phyloP scores from a whole-genome alignment of 371 early-diverging fungal genomes.

The Batkoa obscura region DNA sequence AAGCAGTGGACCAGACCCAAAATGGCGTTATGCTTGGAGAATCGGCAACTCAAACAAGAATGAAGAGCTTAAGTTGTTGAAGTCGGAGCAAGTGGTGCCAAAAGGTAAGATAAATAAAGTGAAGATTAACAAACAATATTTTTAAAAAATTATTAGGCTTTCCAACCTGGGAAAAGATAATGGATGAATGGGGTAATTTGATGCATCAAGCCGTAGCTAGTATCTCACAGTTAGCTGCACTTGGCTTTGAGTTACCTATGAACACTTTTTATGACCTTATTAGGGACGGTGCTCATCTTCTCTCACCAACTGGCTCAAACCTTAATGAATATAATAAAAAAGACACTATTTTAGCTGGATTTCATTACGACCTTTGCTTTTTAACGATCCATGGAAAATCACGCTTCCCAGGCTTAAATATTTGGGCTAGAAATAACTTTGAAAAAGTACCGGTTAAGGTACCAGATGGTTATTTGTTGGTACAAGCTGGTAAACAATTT shows the following conservation, averaged over 20 bases:
- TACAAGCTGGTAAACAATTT: constrained; percentile 50
- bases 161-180: constrained; percentile 23
- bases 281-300: constrained; percentile 36
- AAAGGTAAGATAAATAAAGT: constrained; percentile 14
- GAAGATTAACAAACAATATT: background rate
- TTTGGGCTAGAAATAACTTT: constrained; percentile 37
- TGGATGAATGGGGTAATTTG: constrained; percentile 40
- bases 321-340: constrained; percentile 29
- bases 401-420: constrained; percentile 45
- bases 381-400: constrained; percentile 53
- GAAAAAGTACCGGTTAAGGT: constrained; percentile 37
- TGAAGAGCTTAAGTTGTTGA: constrained; percentile 33
- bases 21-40: constrained; percentile 47
- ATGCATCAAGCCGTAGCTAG: constrained; percentile 27
- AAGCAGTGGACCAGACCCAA: constrained; percentile 31
- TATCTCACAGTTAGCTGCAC: constrained; percentile 34
- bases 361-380: constrained; percentile 43
- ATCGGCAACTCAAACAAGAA: constrained; percentile 23
- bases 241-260: constrained; percentile 30
- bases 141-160: constrained; percentile 12
- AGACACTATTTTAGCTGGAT: constrained; percentile 40
- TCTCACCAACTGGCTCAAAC: constrained; percentile 48
- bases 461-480: constrained; percentile 41
- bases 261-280: constrained; percentile 26
- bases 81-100: constrained; percentile 37